phyloP scores from a whole-genome alignment of 441 rosid genomes.

The Monsonia emarginata region DNA sequence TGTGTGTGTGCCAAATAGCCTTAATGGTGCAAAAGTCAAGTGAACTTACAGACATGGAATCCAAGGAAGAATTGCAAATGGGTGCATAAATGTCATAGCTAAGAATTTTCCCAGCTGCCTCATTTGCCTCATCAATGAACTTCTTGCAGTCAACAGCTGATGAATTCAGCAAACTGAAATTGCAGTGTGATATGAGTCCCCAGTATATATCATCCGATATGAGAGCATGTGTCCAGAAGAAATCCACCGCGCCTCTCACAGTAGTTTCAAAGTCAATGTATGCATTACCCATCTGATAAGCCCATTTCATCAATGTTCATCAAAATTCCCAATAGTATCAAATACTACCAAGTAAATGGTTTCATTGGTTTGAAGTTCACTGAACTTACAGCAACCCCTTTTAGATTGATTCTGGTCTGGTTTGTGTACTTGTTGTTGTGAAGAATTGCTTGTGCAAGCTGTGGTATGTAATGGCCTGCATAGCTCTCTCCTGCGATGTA shows the following conservation, averaged over 20 bases:
- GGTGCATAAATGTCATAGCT: slow-evolving; percentile 26
- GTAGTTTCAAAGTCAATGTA: slow-evolving; percentile 21
- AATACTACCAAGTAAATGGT: too few relatives aligned
- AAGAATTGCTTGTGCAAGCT: slow-evolving; percentile 23
- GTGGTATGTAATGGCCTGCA: slow-evolving; percentile 29
- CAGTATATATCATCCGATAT: slow-evolving; percentile 24
- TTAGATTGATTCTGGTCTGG: slow-evolving; percentile 16
- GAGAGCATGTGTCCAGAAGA: slow-evolving; percentile 25
- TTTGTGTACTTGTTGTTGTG: slow-evolving; percentile 13
- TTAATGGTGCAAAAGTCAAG: neutral
- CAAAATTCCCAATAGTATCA: neutral
- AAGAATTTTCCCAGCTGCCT: slow-evolving; percentile 20
- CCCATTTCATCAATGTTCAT: neutral
- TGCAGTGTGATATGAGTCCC: slow-evolving; percentile 19
- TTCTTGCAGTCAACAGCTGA: slow-evolving; percentile 13
- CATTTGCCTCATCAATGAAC: slow-evolving; percentile 3
- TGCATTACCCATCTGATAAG: slow-evolving; percentile 25
- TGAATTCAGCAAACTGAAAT: slow-evolving; percentile 12
- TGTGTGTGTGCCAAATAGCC: too few relatives aligned
- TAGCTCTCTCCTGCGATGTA: slow-evolving; percentile 27
- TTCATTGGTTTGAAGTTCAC: too few relatives aligned
- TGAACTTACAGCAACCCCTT: slow-evolving; percentile 26
- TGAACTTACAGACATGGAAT: slow-evolving; percentile 10
- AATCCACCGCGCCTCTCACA: slow-evolving; percentile 18
- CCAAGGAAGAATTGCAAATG: slow-evolving; percentile 19